Evolutionary conservation across 768 basidiomycete species (phyloP), one percentile per base, ranked within the genome.

Genomic region (Mycena galericulata): DNA sequence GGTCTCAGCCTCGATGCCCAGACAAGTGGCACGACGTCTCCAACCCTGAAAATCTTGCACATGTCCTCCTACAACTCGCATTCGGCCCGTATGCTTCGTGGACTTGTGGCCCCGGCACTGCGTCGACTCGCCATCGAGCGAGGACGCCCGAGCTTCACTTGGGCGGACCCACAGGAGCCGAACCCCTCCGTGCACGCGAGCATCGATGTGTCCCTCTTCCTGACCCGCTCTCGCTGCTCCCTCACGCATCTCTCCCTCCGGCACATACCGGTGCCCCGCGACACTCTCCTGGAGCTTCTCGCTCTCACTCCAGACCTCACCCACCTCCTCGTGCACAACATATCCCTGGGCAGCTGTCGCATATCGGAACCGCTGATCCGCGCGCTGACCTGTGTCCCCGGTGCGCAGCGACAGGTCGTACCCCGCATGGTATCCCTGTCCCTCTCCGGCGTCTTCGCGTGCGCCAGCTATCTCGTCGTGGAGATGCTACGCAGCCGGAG

Each of bases 401-500:
- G n/a, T n/a, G n/a, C n/a, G n/a, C n/a, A n/a, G n/a, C n/a, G n/a
- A n/a, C n/a, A n/a, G n/a, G n/a, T 51, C 49, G 60, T 51, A 38
- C 60, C 49, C 1, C 18, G 17, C 26, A 36, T 51, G 11, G 36
- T 6, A 20, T 62, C 38, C 18, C 36, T 62, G 0, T 50, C 49
- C 5, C 34, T 62, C 20, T 27, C 36, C 20, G 60, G 36, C 26
- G 1, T 1, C 26, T 62, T 62, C 27, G n/a, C 4, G 11, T 40
- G 38, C 38, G 36, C 18, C 6, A 62, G 43, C 20, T 11, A 12
- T 5, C 15, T n/a, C 9, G 12, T 62, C 60, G 24, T 50, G 20
- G 12, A 41, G 34, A 50, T 61, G 59, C 36, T 61, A 26, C 59
- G 59, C n/a, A 27, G 32, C 24, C 24, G 59, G n/a, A n/a, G n/a